These are phyloP conservation scores for Ogataea henricii DNA, from an alignment of 805 yeast species.

Conservation along the genomic window DNA sequence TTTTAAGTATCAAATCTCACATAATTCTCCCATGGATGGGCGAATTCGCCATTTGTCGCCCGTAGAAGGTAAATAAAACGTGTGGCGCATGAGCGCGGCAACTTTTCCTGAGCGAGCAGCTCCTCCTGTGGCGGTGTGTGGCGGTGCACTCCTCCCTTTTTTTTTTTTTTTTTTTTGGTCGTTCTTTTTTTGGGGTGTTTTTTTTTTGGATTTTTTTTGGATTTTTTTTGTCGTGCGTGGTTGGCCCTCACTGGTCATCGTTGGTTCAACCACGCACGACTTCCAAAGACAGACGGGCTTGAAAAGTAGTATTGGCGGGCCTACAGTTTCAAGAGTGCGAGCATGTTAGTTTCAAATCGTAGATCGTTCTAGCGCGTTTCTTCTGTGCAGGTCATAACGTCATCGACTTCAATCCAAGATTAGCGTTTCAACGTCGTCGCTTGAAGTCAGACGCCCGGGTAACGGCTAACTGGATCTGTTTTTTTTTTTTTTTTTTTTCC, in stretches of 20 bases:
- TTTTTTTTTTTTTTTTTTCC: neutral
- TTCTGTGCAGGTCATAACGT: no score
- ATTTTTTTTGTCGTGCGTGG: no score
- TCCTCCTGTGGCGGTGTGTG: neutral
- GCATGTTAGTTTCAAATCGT: no score
- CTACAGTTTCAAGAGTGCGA: no score
- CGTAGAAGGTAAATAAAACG: neutral
- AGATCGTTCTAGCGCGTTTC: no score
- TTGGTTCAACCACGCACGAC: no score
- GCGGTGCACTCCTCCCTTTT: neutral
- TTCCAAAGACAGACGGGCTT: no score
- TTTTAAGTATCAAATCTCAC: slow-evolving; percentile 4
- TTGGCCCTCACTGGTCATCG: no score
- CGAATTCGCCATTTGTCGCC: slow-evolving; percentile 10
- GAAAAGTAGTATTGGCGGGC: no score
- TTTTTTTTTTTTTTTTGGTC: neutral
- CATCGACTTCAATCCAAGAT: no score
- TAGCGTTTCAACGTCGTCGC: neutral
- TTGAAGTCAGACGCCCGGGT: neutral
- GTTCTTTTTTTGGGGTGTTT: no score
- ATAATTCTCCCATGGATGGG: slow-evolving; percentile 4
- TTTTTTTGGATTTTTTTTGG: no score
- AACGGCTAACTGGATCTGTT: neutral
- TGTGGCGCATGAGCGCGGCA: slow-evolving; percentile 4
- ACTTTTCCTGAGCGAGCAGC: neutral